Evolutionary conservation across 1,139 yeast genomes (phyloP).

Genomic region (Protomyces inouyei): DNA sequence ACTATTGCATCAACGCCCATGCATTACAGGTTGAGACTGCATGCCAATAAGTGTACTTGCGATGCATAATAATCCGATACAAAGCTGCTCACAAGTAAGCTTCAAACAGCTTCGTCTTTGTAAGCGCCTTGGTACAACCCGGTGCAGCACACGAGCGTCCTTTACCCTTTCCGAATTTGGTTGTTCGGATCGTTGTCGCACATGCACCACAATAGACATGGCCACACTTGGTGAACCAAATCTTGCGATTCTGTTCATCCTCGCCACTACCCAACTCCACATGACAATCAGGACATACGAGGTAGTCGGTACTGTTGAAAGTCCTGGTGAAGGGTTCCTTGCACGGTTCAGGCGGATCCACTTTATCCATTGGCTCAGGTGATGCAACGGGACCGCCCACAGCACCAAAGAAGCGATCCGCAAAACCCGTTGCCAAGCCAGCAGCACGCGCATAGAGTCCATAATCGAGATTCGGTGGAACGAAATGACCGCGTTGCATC

Average conservation of each 20-base stretch:
- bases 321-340: slow-evolving; percentile 27
- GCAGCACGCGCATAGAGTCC: not conserved
- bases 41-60: too few relatives aligned
- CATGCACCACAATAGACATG: slow-evolving; percentile 30
- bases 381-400: not conserved
- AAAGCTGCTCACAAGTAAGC: slow-evolving; percentile 3
- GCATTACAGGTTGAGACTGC: not conserved
- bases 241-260: slow-evolving; percentile 11
- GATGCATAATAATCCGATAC: too few relatives aligned
- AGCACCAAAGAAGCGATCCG: not conserved
- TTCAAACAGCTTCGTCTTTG: slow-evolving; percentile 16
- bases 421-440: not conserved
- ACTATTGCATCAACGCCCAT: not conserved
- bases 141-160: slow-evolving; percentile 14
- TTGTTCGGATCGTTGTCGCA: slow-evolving; percentile 5
- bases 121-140: slow-evolving; percentile 7
- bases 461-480: slow-evolving; percentile 3
- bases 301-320: slow-evolving; percentile 5
- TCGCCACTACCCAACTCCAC: slow-evolving; percentile 22
- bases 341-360: slow-evolving; percentile 14
- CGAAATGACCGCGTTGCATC: not conserved
- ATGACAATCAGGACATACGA: slow-evolving; percentile 27
- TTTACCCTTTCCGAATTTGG: slow-evolving; percentile 1
- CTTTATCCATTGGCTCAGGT: not conserved
- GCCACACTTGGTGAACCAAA: slow-evolving; percentile 29